These are phyloP conservation scores for Tetrahymena thermophila DNA, from an alignment of 73 alveolate species.

Conservation along the genomic window DNA sequence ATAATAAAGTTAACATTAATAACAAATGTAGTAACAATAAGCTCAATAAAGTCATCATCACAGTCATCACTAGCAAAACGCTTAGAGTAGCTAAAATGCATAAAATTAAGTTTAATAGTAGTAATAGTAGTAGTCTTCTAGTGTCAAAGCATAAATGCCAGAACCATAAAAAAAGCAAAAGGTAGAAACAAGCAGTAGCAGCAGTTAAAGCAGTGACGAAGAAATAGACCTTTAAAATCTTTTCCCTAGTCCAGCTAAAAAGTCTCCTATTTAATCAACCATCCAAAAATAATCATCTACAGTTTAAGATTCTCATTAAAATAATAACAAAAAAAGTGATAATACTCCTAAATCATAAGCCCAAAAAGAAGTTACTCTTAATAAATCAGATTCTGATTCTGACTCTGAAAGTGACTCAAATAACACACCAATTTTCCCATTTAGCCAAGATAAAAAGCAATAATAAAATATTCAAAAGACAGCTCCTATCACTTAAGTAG, in stretches of 20 bases:
- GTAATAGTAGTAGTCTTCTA: not conserved
- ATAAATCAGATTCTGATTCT: not conserved
- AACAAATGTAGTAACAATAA: too few species aligned
- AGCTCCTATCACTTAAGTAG: not conserved
- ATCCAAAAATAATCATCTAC: not conserved
- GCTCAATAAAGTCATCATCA: not conserved
- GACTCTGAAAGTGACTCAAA: not conserved
- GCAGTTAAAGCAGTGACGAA: not conserved
- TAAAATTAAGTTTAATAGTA: too few species aligned
- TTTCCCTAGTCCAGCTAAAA: not conserved
- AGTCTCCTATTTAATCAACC: not conserved
- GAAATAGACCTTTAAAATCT: not conserved
- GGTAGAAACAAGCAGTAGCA: not conserved
- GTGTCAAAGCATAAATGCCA: not conserved
- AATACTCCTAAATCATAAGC: not conserved
- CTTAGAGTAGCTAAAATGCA: not conserved
- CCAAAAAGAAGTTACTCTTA: not conserved
- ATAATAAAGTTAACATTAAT: not conserved
- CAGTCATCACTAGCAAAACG: not conserved
- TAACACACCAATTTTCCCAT: not conserved
- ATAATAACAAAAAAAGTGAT: not conserved
- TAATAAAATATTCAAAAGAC: not conserved
- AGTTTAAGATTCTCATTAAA: not conserved
- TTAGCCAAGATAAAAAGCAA: not conserved
- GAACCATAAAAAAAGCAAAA: not conserved